Evolutionary conservation across 2,329 filamentous ascomycete species (phyloP).

Genomic region (Neofusicoccum laricinum): DNA sequence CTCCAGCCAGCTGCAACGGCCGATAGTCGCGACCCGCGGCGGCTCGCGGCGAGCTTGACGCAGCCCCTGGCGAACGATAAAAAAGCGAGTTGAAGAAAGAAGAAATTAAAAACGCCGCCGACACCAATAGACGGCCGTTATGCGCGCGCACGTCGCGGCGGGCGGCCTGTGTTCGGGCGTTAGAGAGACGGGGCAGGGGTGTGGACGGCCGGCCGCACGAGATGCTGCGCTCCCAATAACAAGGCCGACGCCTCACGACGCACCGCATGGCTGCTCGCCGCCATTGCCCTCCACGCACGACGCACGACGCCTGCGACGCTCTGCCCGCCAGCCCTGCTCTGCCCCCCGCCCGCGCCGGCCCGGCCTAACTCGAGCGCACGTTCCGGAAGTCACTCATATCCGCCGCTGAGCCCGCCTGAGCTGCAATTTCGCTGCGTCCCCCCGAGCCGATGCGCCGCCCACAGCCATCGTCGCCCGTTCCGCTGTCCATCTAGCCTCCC

Average conservation of each 20-base stretch:
- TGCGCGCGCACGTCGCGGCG: background rate
- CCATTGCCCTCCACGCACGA: background rate
- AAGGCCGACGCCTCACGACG: slow-evolving; percentile 1
- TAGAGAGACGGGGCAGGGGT: slow-evolving; percentile 7
- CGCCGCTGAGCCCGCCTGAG: background rate
- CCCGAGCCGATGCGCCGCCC: slow-evolving; percentile 6
- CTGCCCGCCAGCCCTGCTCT: background rate
- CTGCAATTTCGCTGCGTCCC: slow-evolving; percentile 10
- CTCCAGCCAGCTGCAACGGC: background rate
- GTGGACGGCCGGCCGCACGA: background rate
- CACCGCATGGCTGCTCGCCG: background rate
- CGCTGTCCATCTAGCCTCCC: slow-evolving; percentile 4
- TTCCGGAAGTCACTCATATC: slow-evolving; percentile 11
- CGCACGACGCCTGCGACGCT: background rate
- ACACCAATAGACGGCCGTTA: slow-evolving; percentile 12
- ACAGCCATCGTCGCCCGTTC: slow-evolving; percentile 1
- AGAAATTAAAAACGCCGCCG: slow-evolving; percentile 11
- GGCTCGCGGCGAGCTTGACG: background rate
- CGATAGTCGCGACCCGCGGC: background rate
- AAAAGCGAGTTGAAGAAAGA: background rate
- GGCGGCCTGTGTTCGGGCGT: background rate
- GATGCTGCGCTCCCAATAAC: slow-evolving; percentile 9
- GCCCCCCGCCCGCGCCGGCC: background rate
- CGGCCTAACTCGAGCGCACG: background rate
- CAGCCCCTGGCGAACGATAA: background rate